Evolutionary conservation across 495 filamentous ascomycete species (phyloP).

Genomic region (Viridothelium virens): DNA sequence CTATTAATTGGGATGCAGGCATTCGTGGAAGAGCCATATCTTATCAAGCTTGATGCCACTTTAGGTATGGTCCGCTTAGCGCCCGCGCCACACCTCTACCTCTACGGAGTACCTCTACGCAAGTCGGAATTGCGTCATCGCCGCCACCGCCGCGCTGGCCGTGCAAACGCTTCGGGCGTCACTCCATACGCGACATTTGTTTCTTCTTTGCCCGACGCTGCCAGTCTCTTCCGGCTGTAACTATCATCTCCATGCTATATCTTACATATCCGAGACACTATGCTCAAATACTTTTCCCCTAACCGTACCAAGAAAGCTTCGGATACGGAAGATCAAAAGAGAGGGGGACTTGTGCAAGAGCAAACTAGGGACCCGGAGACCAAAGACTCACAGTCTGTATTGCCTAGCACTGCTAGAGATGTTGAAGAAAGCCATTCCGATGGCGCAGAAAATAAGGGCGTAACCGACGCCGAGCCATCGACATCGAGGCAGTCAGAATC

Average conservation of each 20-base stretch:
- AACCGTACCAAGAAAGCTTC: background rate
- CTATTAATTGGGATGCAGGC: no score
- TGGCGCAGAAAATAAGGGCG: constrained; percentile 12
- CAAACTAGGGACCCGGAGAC: background rate
- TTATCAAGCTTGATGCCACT: no score
- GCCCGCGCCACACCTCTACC: no score
- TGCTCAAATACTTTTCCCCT: constrained; percentile 2
- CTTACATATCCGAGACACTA: background rate
- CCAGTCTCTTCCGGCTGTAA: no score
- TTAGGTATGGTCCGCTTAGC: no score
- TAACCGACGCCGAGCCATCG: background rate
- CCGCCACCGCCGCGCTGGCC: no score
- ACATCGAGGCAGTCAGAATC: constrained; percentile 22
- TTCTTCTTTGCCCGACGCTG: no score
- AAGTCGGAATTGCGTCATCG: no score
- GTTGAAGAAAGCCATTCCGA: constrained; percentile 30
- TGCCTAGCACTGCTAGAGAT: constrained; percentile 18
- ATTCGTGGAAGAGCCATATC: no score
- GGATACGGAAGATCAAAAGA: background rate
- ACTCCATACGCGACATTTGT: no score
- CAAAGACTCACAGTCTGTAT: background rate
- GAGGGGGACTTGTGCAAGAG: background rate
- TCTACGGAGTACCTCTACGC: no score
- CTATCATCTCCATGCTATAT: background rate
- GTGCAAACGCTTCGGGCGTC: no score